Evolutionary conservation across 352 stramenopile genomes (phyloP).

Genomic region (Globisporangium mamillatum): DNA sequence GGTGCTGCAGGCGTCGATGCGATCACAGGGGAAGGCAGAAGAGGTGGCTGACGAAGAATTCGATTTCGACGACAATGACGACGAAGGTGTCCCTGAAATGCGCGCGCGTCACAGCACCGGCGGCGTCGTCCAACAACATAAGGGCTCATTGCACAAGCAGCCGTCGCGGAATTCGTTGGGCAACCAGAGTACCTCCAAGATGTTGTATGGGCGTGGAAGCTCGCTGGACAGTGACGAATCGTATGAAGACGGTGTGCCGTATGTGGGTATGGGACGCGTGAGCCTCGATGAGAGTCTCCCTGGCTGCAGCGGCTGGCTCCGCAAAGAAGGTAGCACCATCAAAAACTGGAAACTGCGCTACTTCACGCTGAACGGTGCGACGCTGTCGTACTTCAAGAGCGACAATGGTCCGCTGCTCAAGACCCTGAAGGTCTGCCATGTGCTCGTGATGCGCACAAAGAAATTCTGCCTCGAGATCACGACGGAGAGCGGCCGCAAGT

Average conservation of each 20-base stretch:
- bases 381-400: conserved; percentile 85
- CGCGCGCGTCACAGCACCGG: conserved; percentile 9
- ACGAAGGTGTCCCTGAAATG: conserved; percentile 21
- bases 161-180: neutral
- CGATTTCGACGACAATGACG: conserved; percentile 48
- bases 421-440: conserved; percentile 66
- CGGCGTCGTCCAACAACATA: neutral
- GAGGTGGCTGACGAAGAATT: conserved; percentile 35
- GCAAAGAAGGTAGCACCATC: conserved; percentile 78
- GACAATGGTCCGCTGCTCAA: conserved; percentile 66
- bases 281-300: conserved; percentile 16
- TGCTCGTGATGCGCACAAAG: conserved; percentile 60
- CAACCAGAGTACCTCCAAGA: neutral
- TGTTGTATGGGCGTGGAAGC: conserved; percentile 6
- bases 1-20: conserved; percentile 42
- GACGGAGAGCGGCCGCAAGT: conserved; percentile 64
- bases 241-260: conserved; percentile 9
- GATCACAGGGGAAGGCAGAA: conserved; percentile 21
- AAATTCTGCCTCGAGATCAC: conserved; percentile 79
- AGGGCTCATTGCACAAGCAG: conserved; percentile 7
- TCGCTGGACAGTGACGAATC: conserved; percentile 19
- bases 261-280: conserved; percentile 8
- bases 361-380: conserved; percentile 73
- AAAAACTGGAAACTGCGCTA: conserved; percentile 85
- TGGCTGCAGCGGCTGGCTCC: conserved; percentile 72